Base-by-base conservation (phyloP, 257 asterid genomes). In the Solanum lignicaule region DNA sequence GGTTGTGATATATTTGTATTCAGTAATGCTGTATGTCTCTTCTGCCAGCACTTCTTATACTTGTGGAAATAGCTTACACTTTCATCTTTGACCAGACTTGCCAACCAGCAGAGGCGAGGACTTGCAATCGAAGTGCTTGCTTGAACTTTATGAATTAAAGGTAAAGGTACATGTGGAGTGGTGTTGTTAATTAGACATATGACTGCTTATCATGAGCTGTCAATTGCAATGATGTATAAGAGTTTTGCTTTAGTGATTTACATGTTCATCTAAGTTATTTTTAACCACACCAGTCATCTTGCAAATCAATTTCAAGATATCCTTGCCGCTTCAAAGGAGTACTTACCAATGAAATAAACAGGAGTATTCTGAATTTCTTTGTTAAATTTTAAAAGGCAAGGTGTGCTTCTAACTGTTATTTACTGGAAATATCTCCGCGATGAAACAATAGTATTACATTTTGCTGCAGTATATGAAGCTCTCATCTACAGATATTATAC, bases 91-190 rank as follows among this genome's bases (percentile, higher is more conserved):
- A 90, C 86, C 96, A 97, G 99, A 92, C 87, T 90, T 97, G 91
- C 99, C 99, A 52, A 91, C 98, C 73, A 95, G 93, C 93, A 92
- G 98, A 93, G 98, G 99, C 12, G 99, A 97, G 94, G 98, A 97
- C 81, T 93, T 97, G 91, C 99, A 97, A 91, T 92, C 98, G 33
- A 97, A 93, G 95, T 97, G 99, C 95, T 93, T 97, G 95, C 90
- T 95, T 38, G 99, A 97, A 93, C 99, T 97, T 81, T 97, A 95
- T 88, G 99, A 98, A 87, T 95, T 95, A 86, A 97, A 97, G 99
- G 99, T 97, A 94, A 89, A 87, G 78, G 27, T 43, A 46, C 85
- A 46, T 29, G 18, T 46, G 85, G 38, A 27, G 36, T 81, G 3
- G 2, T 79, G 38, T 27, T 79, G 25, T 79, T 81, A 15, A 46